Percentiles rank a stretch among this genome's conserved stretches.
Evolutionary conservation across 805 yeast species (phyloP).

Genomic region (Ogataea trehaloabstinens): DNA sequence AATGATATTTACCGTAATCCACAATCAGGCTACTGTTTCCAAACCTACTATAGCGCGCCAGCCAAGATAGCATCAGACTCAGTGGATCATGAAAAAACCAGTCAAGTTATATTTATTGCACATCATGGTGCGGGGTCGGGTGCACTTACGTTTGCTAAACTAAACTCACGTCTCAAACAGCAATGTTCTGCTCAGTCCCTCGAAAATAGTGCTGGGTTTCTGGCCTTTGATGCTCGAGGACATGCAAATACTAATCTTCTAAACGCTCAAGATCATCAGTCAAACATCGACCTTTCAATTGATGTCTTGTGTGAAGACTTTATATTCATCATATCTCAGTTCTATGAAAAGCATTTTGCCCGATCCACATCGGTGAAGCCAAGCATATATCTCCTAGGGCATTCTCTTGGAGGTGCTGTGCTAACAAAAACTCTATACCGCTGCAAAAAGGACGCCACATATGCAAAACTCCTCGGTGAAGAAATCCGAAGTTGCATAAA

Average conservation of each 20-base stretch:
- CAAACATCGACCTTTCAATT: constrained; percentile 38
- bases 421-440: constrained; percentile 50
- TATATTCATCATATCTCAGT: constrained; percentile 40
- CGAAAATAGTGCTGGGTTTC: constrained; percentile 52
- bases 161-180: constrained; percentile 44
- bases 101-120: constrained; percentile 62
- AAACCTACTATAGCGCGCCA: constrained; percentile 62
- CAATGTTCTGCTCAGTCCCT: constrained; percentile 28
- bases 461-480: background rate
- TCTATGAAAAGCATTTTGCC: constrained; percentile 29
- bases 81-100: constrained; percentile 12
- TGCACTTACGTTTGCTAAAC: constrained; percentile 67
- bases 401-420: constrained; percentile 90
- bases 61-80: background rate
- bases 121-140: constrained; percentile 98
- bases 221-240: constrained; percentile 80
- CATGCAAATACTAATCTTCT: constrained; percentile 59
- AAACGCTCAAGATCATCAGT: constrained; percentile 11
- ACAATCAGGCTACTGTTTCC: constrained; percentile 36
- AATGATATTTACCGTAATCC: constrained; percentile 24
- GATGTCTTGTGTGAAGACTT: constrained; percentile 60
- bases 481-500: constrained; percentile 34
- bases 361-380: constrained; percentile 22
- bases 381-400: constrained; percentile 69
- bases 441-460: constrained; percentile 9